Evolutionary conservation across 805 yeast species (phyloP).

Genomic region (Hanseniaspora thailandica): DNA sequence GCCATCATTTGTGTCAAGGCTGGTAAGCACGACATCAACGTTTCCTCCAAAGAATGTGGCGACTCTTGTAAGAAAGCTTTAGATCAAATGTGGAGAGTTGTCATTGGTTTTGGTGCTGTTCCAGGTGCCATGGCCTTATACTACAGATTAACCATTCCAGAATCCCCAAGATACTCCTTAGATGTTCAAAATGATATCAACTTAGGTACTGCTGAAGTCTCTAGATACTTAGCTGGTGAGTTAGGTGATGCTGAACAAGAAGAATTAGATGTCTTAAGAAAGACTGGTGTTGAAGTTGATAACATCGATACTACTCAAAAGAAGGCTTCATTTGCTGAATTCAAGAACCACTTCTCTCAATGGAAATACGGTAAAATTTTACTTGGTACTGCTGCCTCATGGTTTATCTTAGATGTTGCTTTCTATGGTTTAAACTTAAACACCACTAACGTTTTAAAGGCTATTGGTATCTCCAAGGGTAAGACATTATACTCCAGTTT

Average conservation of each 20-base stretch:
- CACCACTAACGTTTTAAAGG: constrained; percentile 62
- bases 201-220: constrained; percentile 46
- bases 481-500: constrained; percentile 57
- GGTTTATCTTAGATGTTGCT: constrained; percentile 87
- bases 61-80: constrained; percentile 59
- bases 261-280: constrained; percentile 35
- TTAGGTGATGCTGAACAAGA: constrained; percentile 42
- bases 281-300: constrained; percentile 43
- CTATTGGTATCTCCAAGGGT: constrained; percentile 74
- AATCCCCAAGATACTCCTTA: constrained; percentile 82
- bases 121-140: constrained; percentile 78
- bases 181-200: constrained; percentile 55
- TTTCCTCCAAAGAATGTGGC: constrained; percentile 52
- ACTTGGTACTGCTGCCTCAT: constrained; percentile 80
- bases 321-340: constrained; percentile 71
- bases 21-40: constrained; percentile 50
- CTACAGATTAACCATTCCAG: constrained; percentile 88
- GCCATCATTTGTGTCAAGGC: constrained; percentile 67
- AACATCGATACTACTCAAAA: constrained; percentile 39
- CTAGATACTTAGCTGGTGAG: constrained; percentile 39
- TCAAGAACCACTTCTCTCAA: constrained; percentile 59
- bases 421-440: constrained; percentile 81
- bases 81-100: constrained; percentile 91
- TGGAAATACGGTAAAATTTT: constrained; percentile 81
- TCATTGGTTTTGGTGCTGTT: constrained; percentile 80